These are phyloP conservation scores for Acephala macrosclerotiorum DNA, from an alignment of 2,329 filamentous ascomycete genomes.

Conservation along the genomic window DNA sequence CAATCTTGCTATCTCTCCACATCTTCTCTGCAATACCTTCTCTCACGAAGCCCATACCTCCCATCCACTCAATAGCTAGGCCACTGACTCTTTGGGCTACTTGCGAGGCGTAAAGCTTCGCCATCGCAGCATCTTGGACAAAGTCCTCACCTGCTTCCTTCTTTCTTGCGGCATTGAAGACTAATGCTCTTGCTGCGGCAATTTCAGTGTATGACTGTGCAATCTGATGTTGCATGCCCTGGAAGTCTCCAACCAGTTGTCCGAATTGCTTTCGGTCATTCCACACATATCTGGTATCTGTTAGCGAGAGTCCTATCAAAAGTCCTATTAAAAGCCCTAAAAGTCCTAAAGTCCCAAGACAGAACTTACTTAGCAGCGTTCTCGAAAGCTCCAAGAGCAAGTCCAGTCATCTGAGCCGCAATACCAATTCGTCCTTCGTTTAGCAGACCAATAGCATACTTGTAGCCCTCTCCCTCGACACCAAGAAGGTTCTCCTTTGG, in stretches of 20 bases:
- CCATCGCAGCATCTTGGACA: constrained; percentile 96
- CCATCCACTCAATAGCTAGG: constrained; percentile 97
- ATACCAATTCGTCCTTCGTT: constrained; percentile 99
- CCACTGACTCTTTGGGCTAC: constrained; percentile 88
- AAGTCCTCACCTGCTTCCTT: constrained; percentile 98
- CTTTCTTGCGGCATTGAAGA: constrained; percentile 96
- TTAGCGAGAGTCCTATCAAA: constrained; percentile 26
- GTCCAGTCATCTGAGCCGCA: constrained; percentile 97
- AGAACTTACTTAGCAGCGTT: constrained; percentile 78
- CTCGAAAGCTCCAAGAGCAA: constrained; percentile 93
- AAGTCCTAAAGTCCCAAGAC: neutral
- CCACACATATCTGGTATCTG: constrained; percentile 77
- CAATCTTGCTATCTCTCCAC: constrained; percentile 98
- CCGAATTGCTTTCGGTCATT: constrained; percentile 99
- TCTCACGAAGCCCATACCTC: constrained; percentile 97
- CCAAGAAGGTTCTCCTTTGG: constrained; percentile 89
- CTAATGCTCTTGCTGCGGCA: constrained; percentile 84
- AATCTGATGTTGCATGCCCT: constrained; percentile 99
- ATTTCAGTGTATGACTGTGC: constrained; percentile 97
- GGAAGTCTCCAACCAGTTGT: constrained; percentile 91
- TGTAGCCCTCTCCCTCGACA: constrained; percentile 91
- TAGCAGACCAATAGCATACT: constrained; percentile 92
- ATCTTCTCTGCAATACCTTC: constrained; percentile 98
- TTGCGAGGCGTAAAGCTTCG: constrained; percentile 93
- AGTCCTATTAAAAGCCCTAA: no score